These are phyloP conservation scores for Suillus fuscotomentosus DNA, from an alignment of 768 basidiomycete genomes.

Conservation along the genomic window DNA sequence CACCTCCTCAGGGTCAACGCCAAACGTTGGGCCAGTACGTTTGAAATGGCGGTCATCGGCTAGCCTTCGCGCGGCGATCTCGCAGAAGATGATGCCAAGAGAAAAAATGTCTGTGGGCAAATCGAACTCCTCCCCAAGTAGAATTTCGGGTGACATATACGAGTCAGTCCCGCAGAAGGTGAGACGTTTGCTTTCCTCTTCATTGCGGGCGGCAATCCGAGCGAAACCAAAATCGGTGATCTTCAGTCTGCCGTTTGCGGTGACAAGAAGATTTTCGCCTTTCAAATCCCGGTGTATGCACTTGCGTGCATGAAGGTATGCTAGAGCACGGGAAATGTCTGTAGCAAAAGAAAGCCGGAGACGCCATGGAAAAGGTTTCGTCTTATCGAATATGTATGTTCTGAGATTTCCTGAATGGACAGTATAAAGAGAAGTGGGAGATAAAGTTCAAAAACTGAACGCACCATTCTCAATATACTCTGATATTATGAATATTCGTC, in stretches of 20 bases:
- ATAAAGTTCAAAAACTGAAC: neutral
- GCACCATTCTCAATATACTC: slow-evolving; percentile 88
- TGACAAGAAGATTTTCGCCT: slow-evolving; percentile 96
- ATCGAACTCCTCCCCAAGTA: slow-evolving; percentile 88
- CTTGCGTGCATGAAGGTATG: slow-evolving; percentile 93
- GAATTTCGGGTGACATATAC: slow-evolving; percentile 97
- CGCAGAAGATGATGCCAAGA: slow-evolving; percentile 89
- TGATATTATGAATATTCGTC: slow-evolving; percentile 91
- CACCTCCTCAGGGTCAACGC: slow-evolving; percentile 75
- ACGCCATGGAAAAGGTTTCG: slow-evolving; percentile 87
- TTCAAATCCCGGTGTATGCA: slow-evolving; percentile 92
- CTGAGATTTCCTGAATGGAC: slow-evolving; percentile 63
- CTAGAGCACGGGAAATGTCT: slow-evolving; percentile 92
- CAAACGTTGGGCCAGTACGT: slow-evolving; percentile 76
- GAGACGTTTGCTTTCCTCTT: slow-evolving; percentile 82
- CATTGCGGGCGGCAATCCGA: slow-evolving; percentile 88
- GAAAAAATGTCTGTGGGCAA: slow-evolving; percentile 95
- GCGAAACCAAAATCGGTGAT: slow-evolving; percentile 99
- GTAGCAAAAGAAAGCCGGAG: slow-evolving; percentile 93
- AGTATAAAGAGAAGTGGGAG: neutral
- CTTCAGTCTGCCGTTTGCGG: slow-evolving; percentile 90
- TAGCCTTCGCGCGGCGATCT: slow-evolving; percentile 81
- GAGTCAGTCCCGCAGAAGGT: slow-evolving; percentile 90
- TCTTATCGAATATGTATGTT: slow-evolving; percentile 84
- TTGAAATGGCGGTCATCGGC: slow-evolving; percentile 82